phyloP scores from a whole-genome alignment of 2,329 filamentous ascomycete genomes.

The Colletotrichum camelliae region DNA sequence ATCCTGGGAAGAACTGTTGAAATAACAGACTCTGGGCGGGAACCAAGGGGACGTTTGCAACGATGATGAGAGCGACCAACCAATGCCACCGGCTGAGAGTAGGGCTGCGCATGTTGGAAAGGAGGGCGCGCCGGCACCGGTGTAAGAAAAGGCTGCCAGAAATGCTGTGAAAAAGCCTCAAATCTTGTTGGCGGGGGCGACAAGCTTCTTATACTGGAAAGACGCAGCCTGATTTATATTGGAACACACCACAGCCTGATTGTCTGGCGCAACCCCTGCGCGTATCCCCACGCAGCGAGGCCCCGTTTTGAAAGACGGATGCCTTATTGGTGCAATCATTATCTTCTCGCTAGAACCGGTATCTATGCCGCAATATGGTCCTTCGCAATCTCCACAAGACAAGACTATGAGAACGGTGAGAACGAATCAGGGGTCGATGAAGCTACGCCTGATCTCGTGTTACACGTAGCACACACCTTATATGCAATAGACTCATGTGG shows the following conservation, averaged over 20 bases:
- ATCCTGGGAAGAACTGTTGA: background rate
- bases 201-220: background rate
- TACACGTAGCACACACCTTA: background rate
- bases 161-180: background rate
- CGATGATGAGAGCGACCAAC: background rate
- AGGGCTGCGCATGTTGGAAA: background rate
- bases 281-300: too few species aligned
- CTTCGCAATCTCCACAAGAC: background rate
- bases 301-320: too few species aligned
- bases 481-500: background rate
- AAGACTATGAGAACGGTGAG: background rate
- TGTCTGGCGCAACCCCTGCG: background rate
- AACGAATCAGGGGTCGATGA: background rate
- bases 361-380: background rate
- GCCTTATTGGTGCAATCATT: background rate
- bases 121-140: rapidly evolving
- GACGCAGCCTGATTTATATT: background rate
- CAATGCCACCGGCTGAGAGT: background rate
- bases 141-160: background rate
- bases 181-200: background rate
- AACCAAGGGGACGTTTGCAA: background rate
- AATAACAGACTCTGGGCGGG: background rate
- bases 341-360: background rate
- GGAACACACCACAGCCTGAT: background rate
- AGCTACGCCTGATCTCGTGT: background rate